These are phyloP conservation scores for Hysterium pulicare DNA, from an alignment of 2,329 filamentous ascomycete species.

Conservation along the genomic window DNA sequence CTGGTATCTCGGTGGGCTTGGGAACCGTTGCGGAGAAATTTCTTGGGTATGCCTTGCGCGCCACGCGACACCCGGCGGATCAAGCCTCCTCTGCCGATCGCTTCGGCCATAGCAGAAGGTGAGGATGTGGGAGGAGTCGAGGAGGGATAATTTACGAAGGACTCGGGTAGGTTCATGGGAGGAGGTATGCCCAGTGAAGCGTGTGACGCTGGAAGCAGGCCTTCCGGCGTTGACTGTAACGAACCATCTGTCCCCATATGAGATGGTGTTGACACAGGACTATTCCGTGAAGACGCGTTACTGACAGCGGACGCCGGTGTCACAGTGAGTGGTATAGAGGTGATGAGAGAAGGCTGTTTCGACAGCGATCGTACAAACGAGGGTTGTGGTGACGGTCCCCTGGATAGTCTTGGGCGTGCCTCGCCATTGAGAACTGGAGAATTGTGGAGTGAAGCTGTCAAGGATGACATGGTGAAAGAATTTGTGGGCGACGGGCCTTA, in stretches of 20 bases:
- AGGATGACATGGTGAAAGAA: conserved; percentile 10
- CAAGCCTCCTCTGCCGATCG: conserved; percentile 59
- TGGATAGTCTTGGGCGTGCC: conserved; percentile 17
- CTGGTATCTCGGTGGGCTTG: conserved; percentile 76
- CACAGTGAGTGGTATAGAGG: conserved; percentile 4
- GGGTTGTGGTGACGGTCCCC: conserved; percentile 32
- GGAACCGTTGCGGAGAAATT: conserved; percentile 74
- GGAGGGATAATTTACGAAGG: conserved; percentile 57
- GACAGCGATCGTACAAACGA: conserved; percentile 25
- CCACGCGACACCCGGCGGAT: conserved; percentile 84
- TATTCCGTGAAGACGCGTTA: conserved; percentile 38
- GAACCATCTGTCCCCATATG: conserved; percentile 58
- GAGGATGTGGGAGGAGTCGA: conserved; percentile 38
- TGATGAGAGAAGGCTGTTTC: conserved; percentile 6
- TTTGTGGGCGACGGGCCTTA: not conserved
- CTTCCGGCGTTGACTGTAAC: conserved; percentile 65
- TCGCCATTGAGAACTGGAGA: conserved; percentile 25
- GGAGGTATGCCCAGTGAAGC: conserved; percentile 44
- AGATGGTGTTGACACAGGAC: conserved; percentile 37
- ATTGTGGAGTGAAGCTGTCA: conserved; percentile 14
- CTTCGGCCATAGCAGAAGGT: conserved; percentile 61
- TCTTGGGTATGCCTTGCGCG: conserved; percentile 65
- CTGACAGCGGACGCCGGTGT: conserved; percentile 22
- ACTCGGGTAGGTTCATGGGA: conserved; percentile 69
- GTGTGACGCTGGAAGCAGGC: conserved; percentile 53